Conservation (phyloP, 106 monocot genomes). For the Iris macrosiphon region DNA sequence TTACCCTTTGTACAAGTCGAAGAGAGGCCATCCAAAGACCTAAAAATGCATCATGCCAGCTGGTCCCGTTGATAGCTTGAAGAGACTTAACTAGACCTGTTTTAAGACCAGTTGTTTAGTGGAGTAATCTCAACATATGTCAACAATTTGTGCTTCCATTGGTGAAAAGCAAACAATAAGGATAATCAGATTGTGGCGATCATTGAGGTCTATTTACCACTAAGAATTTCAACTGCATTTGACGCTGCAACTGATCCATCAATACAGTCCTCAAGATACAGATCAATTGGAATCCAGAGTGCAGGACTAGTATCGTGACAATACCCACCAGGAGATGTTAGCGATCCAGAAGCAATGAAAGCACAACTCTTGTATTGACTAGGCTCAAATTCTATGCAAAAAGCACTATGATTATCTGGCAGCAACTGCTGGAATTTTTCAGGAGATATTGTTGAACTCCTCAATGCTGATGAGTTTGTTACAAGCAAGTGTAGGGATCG, state of each 20-base stretch:
- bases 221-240: conserved; percentile 85
- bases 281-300: conserved; percentile 87
- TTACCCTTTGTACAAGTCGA: conserved; percentile 92
- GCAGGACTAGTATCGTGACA: conserved; percentile 55
- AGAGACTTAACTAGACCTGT: conserved; percentile 84
- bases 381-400: conserved; percentile 28
- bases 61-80: conserved; percentile 67
- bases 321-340: conserved; percentile 33
- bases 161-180: conserved; percentile 4
- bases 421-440: conserved; percentile 39
- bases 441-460: conserved; percentile 38
- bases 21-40: conserved; percentile 95
- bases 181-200: neutral
- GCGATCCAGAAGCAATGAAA: conserved; percentile 27
- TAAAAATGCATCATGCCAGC: conserved; percentile 94
- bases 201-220: conserved; percentile 37
- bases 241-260: conserved; percentile 86
- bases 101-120: conserved; percentile 4
- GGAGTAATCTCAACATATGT: neutral
- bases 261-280: conserved; percentile 90
- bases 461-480: conserved; percentile 56
- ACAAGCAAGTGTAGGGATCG: conserved; percentile 49
- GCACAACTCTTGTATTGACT: conserved; percentile 18
- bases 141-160: neutral
- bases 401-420: conserved; percentile 8